These are phyloP conservation scores for Heritiera fomes DNA, from an alignment of 345 rosid genomes.

Conservation along the genomic window DNA sequence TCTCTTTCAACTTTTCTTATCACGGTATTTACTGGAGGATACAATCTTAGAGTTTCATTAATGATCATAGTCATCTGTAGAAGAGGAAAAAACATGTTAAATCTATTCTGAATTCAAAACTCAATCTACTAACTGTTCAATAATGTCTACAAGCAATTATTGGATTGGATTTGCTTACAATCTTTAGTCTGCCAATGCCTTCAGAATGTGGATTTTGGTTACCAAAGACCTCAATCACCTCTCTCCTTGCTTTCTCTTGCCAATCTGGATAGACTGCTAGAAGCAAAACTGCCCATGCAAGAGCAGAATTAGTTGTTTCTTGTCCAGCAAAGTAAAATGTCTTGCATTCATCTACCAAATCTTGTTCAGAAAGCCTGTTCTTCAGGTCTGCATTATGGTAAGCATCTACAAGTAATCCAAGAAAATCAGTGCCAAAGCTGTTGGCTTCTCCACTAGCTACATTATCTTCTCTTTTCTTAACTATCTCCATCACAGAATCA, in stretches of 20 bases:
- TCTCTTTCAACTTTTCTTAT: slow-evolving; percentile 21
- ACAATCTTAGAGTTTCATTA: slow-evolving; percentile 39
- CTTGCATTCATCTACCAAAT: slow-evolving; percentile 50
- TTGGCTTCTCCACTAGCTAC: neutral
- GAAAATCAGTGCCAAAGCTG: slow-evolving; percentile 35
- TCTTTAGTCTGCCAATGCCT: slow-evolving; percentile 14
- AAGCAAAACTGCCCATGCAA: slow-evolving; percentile 1
- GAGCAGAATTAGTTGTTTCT: slow-evolving; percentile 23
- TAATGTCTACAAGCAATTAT: neutral
- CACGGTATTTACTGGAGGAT: slow-evolving; percentile 9
- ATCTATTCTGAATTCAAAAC: slow-evolving; percentile 13
- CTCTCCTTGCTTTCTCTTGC: slow-evolving; percentile 50
- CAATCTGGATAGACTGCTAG: slow-evolving; percentile 42
- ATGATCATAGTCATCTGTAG: slow-evolving; percentile 26
- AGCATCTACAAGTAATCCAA: slow-evolving; percentile 29
- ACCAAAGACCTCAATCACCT: slow-evolving; percentile 37
- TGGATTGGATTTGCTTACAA: neutral
- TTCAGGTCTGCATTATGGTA: neutral
- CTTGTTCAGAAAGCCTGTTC: neutral
- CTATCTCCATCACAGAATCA: slow-evolving; percentile 13
- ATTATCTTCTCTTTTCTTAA: neutral
- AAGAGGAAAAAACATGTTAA: neutral
- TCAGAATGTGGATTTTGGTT: slow-evolving; percentile 15
- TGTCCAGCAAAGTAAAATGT: slow-evolving; percentile 33
- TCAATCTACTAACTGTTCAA: neutral